Percentiles rank a stretch among this genome's conserved stretches.
phyloP scores from a whole-genome alignment of 2,329 filamentous ascomycete genomes.

The Chrysosporium keratinophilum region DNA sequence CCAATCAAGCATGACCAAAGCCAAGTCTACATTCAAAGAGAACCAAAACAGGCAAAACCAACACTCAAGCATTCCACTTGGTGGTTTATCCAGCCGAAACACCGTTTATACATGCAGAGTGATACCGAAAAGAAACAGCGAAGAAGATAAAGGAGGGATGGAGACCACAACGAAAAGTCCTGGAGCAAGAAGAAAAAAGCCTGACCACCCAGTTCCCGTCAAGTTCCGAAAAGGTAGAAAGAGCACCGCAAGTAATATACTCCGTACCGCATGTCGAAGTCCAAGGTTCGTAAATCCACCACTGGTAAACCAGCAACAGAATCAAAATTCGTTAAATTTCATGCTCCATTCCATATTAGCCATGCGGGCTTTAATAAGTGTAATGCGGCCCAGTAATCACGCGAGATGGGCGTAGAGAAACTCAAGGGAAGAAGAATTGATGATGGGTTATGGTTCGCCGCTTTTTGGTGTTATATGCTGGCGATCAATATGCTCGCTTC shows the following conservation, averaged over 20 bases:
- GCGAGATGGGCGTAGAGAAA: neutral
- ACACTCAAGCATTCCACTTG: neutral
- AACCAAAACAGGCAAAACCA: neutral
- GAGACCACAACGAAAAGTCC: neutral
- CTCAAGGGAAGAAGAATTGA: neutral
- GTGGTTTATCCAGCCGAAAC: slow-evolving; percentile 2
- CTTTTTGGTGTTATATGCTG: slow-evolving; percentile 11
- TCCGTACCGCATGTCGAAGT: neutral
- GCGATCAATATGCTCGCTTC: slow-evolving; percentile 6
- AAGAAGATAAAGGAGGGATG: neutral
- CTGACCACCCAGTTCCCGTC: slow-evolving; percentile 1
- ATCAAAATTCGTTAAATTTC: slow-evolving; percentile 8
- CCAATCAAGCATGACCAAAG: neutral
- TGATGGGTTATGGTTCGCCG: neutral
- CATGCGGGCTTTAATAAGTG: neutral
- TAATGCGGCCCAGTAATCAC: neutral
- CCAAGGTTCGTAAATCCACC: neutral
- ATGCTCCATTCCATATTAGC: slow-evolving; percentile 11
- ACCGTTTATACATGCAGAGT: slow-evolving; percentile 8
- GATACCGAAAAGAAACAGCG: neutral
- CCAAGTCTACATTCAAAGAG: neutral
- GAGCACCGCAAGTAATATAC: neutral
- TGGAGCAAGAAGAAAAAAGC: neutral
- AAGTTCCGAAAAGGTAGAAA: slow-evolving; percentile 2
- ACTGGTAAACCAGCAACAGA: neutral